Conservation (phyloP, 306 rosid species). For the Acacia crassicarpa region DNA sequence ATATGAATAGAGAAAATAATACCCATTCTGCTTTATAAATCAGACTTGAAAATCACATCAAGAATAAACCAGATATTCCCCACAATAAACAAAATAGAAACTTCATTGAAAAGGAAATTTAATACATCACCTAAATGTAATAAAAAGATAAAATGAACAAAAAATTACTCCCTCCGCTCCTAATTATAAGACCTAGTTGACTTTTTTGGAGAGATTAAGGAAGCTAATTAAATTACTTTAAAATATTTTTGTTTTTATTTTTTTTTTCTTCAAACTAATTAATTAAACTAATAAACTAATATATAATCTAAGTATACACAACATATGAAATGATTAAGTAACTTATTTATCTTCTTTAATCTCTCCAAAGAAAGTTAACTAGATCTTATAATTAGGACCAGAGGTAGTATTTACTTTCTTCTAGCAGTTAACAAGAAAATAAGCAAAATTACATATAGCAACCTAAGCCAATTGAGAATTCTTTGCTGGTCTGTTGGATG, state of each 20-base stretch:
- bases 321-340: too few species aligned
- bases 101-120: not conserved
- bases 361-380: too few species aligned
- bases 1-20: not conserved
- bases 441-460: conserved; percentile 17
- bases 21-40: not conserved
- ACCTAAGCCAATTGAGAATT: conserved; percentile 84
- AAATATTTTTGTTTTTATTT: too few species aligned
- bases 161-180: too few species aligned
- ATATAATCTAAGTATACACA: too few species aligned
- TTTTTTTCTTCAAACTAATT: too few species aligned
- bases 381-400: too few species aligned
- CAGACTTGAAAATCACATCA: conserved; percentile 5
- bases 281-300: too few species aligned
- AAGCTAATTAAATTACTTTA: too few species aligned
- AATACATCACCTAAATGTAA: not conserved
- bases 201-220: too few species aligned
- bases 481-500: conserved; percentile 88
- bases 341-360: too few species aligned
- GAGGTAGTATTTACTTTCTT: not conserved
- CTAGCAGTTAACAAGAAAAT: conserved; percentile 14
- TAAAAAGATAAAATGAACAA: conserved; percentile 5
- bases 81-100: not conserved
- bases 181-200: too few species aligned
- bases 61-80: not conserved